Base-by-base conservation (phyloP, 2,329 filamentous ascomycete genomes). In the Dactylella cylindrospora region DNA sequence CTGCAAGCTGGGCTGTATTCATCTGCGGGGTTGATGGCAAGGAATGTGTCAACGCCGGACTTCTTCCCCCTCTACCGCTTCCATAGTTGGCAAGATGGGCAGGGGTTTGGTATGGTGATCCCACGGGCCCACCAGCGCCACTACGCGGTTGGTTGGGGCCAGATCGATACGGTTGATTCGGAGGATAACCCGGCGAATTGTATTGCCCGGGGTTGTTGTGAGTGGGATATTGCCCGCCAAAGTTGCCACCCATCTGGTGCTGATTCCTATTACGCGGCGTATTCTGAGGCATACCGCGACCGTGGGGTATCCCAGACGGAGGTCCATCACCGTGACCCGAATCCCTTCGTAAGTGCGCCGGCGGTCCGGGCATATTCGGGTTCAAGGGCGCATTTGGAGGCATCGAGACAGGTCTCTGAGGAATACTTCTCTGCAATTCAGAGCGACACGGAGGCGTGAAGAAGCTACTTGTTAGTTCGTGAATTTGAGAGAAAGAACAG, bases 341-440 rank as follows among this genome's bases (percentile, higher is more conserved):
- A 72, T 91, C 86, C 68, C 89, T 85, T 70, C 91, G 86, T 69
- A 88, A 81, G 74, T 97, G 90, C 66, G 80, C 81, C n/a, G 82
- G 79, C 70, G 86, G 85, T 50, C 52, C 66, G 17, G 62, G 59
- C 31, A 61, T 57, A 15, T 64, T 66, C 38, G 81, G 76, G 77
- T 61, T 79, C 77, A 66, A 80, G 77, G 80, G 79, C 67, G 80
- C 80, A 67, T 84, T 61, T 43, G 67, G 81, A 61, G 82, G 79
- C 67, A 82, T 77, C 40, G 82, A 82, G 65, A 79, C 76, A 49
- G 84, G 81, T 76, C 85, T 82, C 75, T 85, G 80, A 74, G 89
- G 83, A 36, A 61, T 61, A 41, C 40, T 49, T 46, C 55, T 36
- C 55, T 61, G 23, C 10, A 22, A 33, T n/a, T 10, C 6, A 41